Conservation (phyloP, 148 eudicot genomes). For the Persicaria maculosa region DNA sequence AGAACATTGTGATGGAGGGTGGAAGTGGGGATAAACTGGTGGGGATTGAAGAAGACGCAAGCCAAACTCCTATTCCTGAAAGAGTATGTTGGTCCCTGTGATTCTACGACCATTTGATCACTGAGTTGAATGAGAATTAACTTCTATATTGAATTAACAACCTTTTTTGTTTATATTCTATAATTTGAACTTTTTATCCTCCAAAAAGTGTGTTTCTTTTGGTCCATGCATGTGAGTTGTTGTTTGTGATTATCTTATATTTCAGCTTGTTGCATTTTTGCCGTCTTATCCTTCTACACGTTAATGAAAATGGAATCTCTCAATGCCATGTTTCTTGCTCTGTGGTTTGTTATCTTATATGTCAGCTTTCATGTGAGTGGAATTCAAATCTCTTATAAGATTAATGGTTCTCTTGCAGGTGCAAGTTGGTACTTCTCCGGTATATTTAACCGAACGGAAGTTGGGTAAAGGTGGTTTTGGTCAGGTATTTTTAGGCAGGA, state of each 20-base stretch:
- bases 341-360: not conserved
- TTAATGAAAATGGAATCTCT: not conserved
- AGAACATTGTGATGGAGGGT: slow-evolving; percentile 74
- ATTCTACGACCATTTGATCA: not conserved
- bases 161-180: not conserved
- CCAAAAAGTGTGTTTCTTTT: not conserved
- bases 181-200: not conserved
- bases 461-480: slow-evolving; percentile 98
- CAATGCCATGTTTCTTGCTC: not conserved
- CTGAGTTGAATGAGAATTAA: not conserved
- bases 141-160: not conserved
- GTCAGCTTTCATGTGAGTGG: not conserved
- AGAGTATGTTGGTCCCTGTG: slow-evolving; percentile 38
- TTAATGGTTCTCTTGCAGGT: slow-evolving; percentile 41
- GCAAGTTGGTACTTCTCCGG: slow-evolving; percentile 81
- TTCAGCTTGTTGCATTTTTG: not conserved
- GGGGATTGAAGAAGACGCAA: slow-evolving; percentile 74
- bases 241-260: not conserved
- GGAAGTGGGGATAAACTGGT: slow-evolving; percentile 64
- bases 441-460: slow-evolving; percentile 73
- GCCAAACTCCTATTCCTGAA: slow-evolving; percentile 79
- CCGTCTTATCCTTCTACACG: not conserved
- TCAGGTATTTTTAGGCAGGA: slow-evolving; percentile 90
- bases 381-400: not conserved
- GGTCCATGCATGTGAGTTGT: not conserved